These are phyloP conservation scores for Cryptosporidium baileyi DNA, from an alignment of 169 alveolate genomes.

Conservation along the genomic window DNA sequence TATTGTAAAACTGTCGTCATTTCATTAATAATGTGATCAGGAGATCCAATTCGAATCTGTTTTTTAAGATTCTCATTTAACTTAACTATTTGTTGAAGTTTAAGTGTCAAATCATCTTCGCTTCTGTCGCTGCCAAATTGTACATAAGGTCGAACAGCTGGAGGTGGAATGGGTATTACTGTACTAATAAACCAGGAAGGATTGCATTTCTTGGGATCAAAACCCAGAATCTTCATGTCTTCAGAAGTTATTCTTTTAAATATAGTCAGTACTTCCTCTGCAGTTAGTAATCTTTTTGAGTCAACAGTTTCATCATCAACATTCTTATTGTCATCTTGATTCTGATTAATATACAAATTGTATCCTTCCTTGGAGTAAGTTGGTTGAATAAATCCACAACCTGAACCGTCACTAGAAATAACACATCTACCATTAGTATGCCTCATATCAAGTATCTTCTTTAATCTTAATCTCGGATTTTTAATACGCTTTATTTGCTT, in stretches of 20 bases:
- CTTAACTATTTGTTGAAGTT: slow-evolving; percentile 94
- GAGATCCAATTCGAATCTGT: slow-evolving; percentile 89
- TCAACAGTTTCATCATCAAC: slow-evolving; percentile 83
- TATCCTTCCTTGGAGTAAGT: slow-evolving; percentile 87
- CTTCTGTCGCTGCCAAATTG: slow-evolving; percentile 91
- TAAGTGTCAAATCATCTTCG: slow-evolving; percentile 97
- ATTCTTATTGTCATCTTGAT: slow-evolving; percentile 78
- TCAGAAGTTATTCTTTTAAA: slow-evolving; percentile 87
- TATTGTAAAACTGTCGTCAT: slow-evolving; percentile 90
- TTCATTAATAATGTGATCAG: slow-evolving; percentile 90
- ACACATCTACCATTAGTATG: slow-evolving; percentile 16
- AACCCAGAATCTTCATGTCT: slow-evolving; percentile 92
- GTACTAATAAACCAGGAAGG: slow-evolving; percentile 97
- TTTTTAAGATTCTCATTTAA: slow-evolving; percentile 87
- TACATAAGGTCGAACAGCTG: slow-evolving; percentile 98
- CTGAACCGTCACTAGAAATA: slow-evolving; percentile 74
- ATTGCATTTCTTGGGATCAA: slow-evolving; percentile 88
- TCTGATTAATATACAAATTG: slow-evolving; percentile 80
- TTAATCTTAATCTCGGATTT: slow-evolving; percentile 79
- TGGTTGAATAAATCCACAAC: slow-evolving; percentile 92
- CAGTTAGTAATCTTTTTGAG: slow-evolving; percentile 79
- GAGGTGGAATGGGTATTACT: slow-evolving; percentile 98
- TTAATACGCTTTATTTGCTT: slow-evolving; percentile 77
- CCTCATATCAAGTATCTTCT: slow-evolving; percentile 69
- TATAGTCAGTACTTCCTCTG: slow-evolving; percentile 89